Percentiles rank a stretch among this genome's conserved stretches.
Evolutionary conservation across 192 early-diverging fungal species (phyloP).

Genomic region (Coemansia sp.): DNA sequence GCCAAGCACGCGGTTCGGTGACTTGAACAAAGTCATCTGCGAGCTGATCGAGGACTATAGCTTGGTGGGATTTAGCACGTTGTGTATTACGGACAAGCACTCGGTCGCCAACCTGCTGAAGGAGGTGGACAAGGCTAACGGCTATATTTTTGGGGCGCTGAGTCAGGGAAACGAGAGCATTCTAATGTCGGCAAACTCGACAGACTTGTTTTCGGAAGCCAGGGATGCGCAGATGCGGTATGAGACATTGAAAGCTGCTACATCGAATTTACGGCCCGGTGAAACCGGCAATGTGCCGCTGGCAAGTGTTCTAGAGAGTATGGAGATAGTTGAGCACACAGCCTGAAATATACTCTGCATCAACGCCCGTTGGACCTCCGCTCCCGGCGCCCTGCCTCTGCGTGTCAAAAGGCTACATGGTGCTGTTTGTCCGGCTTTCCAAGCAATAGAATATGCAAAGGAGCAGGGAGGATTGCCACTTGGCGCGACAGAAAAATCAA

Average conservation of each 20-base stretch:
- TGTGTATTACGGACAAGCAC: slow-evolving; percentile 79
- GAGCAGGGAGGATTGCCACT: neutral
- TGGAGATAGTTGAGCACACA: slow-evolving; percentile 10
- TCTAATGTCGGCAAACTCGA: slow-evolving; percentile 52
- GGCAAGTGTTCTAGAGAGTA: slow-evolving; percentile 9
- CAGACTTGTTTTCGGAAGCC: slow-evolving; percentile 42
- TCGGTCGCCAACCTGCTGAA: slow-evolving; percentile 74
- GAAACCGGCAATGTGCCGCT: neutral
- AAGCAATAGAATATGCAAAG: neutral
- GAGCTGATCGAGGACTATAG: slow-evolving; percentile 90
- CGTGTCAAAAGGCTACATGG: neutral
- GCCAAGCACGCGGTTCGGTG: slow-evolving; percentile 56
- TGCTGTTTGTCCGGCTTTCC: neutral
- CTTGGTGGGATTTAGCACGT: slow-evolving; percentile 87
- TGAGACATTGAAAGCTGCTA: neutral
- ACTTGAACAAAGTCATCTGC: slow-evolving; percentile 81
- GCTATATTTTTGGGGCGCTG: slow-evolving; percentile 83
- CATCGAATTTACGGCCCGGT: neutral
- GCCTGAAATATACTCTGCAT: neutral
- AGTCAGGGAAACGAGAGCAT: slow-evolving; percentile 75
- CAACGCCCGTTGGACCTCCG: neutral
- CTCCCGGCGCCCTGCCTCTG: neutral
- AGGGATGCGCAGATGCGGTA: slow-evolving; percentile 44
- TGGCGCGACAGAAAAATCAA: neutral
- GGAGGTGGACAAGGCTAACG: slow-evolving; percentile 88